phyloP scores from a whole-genome alignment of 768 basidiomycete species.

The Chiua virens region DNA sequence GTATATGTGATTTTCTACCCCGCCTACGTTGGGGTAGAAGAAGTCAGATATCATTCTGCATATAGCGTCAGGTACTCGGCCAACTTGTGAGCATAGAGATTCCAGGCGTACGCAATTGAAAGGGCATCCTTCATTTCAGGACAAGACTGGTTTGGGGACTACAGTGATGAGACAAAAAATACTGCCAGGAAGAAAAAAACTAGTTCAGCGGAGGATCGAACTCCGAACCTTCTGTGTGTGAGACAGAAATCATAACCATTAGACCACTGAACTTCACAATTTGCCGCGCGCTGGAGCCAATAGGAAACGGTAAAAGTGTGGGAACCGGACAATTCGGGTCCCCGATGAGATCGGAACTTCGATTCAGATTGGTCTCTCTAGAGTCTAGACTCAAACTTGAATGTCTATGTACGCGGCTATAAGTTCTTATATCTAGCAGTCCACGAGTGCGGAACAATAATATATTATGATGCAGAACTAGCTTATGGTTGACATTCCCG shows the following conservation, averaged over 20 bases:
- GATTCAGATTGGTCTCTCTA: too few relatives aligned
- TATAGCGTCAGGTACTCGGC: background rate
- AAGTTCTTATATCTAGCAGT: too few relatives aligned
- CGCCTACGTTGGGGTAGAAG: conserved; percentile 91
- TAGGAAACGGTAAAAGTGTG: too few relatives aligned
- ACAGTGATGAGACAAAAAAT: too few relatives aligned
- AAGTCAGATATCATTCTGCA: conserved; percentile 94
- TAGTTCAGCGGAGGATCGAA: conserved; percentile 39
- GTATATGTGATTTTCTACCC: conserved; percentile 96
- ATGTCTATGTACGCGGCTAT: too few relatives aligned
- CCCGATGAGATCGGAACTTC: too few relatives aligned
- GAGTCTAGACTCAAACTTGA: too few relatives aligned
- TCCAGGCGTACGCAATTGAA: conserved; percentile 31
- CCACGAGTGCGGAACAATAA: too few relatives aligned
- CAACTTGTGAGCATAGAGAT: background rate
- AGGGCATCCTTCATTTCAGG: conserved; percentile 27
- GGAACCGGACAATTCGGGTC: too few relatives aligned
- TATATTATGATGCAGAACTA: too few relatives aligned
- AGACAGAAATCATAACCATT: conserved; percentile 40
- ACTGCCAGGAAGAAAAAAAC: conserved; percentile 12
- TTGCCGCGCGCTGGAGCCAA: background rate
- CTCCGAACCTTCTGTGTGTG: conserved; percentile 39
- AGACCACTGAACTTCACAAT: conserved; percentile 34
- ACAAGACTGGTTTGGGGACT: too few relatives aligned
- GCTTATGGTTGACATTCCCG: too few relatives aligned